Evolutionary conservation across 2,329 filamentous ascomycete species (phyloP).

Genomic region (Pseudopyrenochaeta lycopersici): DNA sequence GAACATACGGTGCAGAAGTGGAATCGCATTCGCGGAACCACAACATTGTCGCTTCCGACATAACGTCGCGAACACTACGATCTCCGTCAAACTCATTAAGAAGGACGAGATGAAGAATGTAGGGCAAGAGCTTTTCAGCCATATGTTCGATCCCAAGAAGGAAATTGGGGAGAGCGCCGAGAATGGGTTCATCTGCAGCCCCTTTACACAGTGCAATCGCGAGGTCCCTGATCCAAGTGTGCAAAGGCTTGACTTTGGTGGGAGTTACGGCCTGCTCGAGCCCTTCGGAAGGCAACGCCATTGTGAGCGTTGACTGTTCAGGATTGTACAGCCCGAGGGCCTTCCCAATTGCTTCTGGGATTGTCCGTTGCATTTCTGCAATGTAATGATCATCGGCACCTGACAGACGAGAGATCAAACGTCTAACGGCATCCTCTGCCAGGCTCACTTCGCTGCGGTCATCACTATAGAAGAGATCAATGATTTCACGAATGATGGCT

Average conservation of each 20-base stretch:
- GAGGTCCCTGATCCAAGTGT: slow-evolving; percentile 70
- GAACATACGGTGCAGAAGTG: slow-evolving; percentile 68
- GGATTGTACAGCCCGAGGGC: slow-evolving; percentile 37
- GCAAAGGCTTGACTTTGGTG: slow-evolving; percentile 24
- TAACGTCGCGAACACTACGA: slow-evolving; percentile 60
- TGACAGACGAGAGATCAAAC: slow-evolving; percentile 39
- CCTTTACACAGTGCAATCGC: slow-evolving; percentile 62
- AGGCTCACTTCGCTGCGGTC: slow-evolving; percentile 53
- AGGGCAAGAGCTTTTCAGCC: slow-evolving; percentile 79
- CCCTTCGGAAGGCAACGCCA: slow-evolving; percentile 11
- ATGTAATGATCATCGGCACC: slow-evolving; percentile 30
- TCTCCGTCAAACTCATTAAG: slow-evolving; percentile 71
- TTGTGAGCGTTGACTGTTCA: slow-evolving; percentile 10
- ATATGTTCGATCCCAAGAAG: slow-evolving; percentile 73
- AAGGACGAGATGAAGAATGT: slow-evolving; percentile 83
- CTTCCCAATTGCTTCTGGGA: slow-evolving; percentile 40
- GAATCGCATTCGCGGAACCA: slow-evolving; percentile 67
- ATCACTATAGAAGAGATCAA: slow-evolving; percentile 50
- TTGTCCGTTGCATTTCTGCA: slow-evolving; percentile 38
- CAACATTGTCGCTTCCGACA: slow-evolving; percentile 72
- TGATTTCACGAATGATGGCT: slow-evolving; percentile 49
- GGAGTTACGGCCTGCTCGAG: slow-evolving; percentile 29
- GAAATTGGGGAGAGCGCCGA: slow-evolving; percentile 73
- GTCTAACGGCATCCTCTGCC: slow-evolving; percentile 52
- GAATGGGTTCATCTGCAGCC: slow-evolving; percentile 70